Conservation (phyloP, 2,329 filamentous ascomycete genomes). For the Cladosporium sp. region DNA sequence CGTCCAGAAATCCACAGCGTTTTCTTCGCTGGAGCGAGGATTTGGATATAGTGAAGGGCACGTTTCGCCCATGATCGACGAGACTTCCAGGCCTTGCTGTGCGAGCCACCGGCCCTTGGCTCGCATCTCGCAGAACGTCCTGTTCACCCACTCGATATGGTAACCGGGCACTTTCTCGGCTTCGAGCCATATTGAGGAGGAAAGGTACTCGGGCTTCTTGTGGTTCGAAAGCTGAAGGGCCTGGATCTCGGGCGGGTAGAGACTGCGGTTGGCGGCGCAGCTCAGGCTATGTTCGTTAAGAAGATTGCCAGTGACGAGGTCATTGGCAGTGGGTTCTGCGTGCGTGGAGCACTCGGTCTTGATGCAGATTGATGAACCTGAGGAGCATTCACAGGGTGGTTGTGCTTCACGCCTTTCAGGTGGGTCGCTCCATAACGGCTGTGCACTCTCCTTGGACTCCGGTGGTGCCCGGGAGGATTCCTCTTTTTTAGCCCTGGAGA, state of each 20-base stretch:
- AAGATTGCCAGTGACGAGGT: not conserved
- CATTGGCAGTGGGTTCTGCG: not conserved
- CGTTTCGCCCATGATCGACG: conserved; percentile 1
- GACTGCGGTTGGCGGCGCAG: not conserved
- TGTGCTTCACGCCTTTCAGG: not conserved
- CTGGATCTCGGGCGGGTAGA: not conserved
- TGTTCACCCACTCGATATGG: conserved; percentile 4
- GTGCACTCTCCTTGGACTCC: too few species aligned
- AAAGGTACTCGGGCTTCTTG: not conserved
- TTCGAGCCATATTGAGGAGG: not conserved
- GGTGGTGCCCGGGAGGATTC: not conserved
- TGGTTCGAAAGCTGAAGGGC: not conserved
- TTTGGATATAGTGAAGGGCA: not conserved
- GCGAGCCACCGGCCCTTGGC: not conserved
- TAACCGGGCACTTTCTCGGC: not conserved
- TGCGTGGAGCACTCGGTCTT: not conserved
- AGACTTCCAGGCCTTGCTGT: not conserved
- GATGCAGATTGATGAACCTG: not conserved
- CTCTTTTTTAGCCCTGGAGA: not conserved
- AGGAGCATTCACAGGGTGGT: not conserved
- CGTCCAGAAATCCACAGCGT: not conserved
- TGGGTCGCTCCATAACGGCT: not conserved
- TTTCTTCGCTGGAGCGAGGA: not conserved
- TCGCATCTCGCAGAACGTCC: conserved; percentile 2
- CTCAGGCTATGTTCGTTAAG: not conserved